These are phyloP conservation scores for Oenanthe javanica DNA, from an alignment of 140 eudicot species.

Conservation along the genomic window DNA sequence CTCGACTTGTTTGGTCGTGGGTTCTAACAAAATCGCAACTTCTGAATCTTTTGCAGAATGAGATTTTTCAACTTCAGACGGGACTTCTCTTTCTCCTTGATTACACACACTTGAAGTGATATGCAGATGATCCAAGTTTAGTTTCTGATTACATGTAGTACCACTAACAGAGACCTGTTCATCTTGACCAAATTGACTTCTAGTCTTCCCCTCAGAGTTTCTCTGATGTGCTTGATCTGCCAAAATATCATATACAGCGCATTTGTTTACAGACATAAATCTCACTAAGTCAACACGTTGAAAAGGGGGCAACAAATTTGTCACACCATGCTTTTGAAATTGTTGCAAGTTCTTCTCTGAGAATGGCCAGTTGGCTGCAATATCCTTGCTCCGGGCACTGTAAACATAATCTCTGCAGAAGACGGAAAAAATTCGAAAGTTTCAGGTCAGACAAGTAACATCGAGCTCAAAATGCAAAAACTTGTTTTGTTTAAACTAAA, in stretches of 20 bases:
- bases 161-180: slow-evolving; percentile 8
- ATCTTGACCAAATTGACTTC: slow-evolving; percentile 7
- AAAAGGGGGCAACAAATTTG: slow-evolving; percentile 65
- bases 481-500: neutral
- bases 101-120: slow-evolving; percentile 18
- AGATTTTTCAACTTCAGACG: slow-evolving; percentile 14
- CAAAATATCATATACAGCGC: slow-evolving; percentile 19
- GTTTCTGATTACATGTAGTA: slow-evolving; percentile 13
- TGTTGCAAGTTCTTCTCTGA: slow-evolving; percentile 51
- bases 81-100: slow-evolving; percentile 4
- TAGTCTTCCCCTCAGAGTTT: slow-evolving; percentile 24
- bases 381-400: slow-evolving; percentile 48
- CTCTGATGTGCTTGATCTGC: slow-evolving; percentile 20
- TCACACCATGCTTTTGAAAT: slow-evolving; percentile 55
- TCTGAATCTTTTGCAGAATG: slow-evolving; percentile 19
- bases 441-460: neutral
- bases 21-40: slow-evolving; percentile 9
- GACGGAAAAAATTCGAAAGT: neutral
- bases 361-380: slow-evolving; percentile 67
- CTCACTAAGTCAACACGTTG: slow-evolving; percentile 42
- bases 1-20: slow-evolving; percentile 2
- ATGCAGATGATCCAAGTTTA: slow-evolving; percentile 15
- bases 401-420: slow-evolving; percentile 64
- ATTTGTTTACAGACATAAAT: slow-evolving; percentile 21
- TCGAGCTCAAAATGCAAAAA: neutral